Evolutionary conservation across 257 asterid species (phyloP), one percentile per base, ranked within the genome.

Genomic region (Nicotiana attenuata): DNA sequence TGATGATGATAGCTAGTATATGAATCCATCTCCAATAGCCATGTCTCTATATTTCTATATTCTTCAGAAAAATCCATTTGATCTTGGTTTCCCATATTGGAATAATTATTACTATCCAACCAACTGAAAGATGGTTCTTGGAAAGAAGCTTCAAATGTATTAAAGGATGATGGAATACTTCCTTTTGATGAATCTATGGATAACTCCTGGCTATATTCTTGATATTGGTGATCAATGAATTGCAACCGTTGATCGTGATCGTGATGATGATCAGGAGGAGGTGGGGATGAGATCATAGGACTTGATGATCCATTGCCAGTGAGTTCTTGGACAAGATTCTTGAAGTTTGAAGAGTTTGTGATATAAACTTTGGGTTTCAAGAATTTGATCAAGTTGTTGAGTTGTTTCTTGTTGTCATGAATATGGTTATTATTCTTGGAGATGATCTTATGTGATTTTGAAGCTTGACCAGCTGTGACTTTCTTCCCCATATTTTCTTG

Each of bases 291-390:
- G 57, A 55, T 56, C 0, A 45, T 13, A n/a, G 82, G 60, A 55
- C 60, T 55, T 10, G 47, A 64, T 45, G 76, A 76, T 16, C 85
- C 87, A 66, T 88, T 88, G 0, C 93, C 92, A 4, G 92, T 87
- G 15, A 89, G 90, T 26, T 87, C 69, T 87, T 90, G 93, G 71
- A 90, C 93, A 26, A 90, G 90, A 35, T 65, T 68, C 88, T 89
- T 90, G 93, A 90, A 90, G 59, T 86, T 86, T 16, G 87, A 83
- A 28, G 92, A 83, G 22, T 87, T 84, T 2, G 89, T 87, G 84
- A 90, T 87, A 86, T 84, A 90, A 29, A 90, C 93, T 69, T 90
- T 90, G 16, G 92, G 93, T 17, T 82, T 69, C 85, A 90, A 50
- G 45, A 83, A 78, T 76, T 89, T 86, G 31, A 89, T 87, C 86